Evolutionary conservation across 345 rosid genomes (phyloP).

Genomic region (Corymbia maculata): DNA sequence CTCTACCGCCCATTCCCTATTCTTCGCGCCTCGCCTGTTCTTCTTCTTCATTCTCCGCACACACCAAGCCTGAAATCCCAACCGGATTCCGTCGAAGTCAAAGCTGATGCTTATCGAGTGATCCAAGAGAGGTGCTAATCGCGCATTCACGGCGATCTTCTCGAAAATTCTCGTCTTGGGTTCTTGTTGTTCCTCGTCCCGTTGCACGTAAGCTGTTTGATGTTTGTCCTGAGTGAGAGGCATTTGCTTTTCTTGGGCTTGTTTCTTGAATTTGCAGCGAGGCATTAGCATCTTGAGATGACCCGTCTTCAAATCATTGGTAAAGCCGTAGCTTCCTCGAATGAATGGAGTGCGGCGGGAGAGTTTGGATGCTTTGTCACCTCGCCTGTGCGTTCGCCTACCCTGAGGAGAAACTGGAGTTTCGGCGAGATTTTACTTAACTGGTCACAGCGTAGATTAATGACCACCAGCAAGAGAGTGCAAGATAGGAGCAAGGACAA

Average conservation of each 20-base stretch:
- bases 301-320: neutral
- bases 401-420: neutral
- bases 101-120: neutral
- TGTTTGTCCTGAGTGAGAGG: neutral
- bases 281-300: neutral
- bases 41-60: neutral
- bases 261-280: neutral
- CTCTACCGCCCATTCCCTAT: neutral
- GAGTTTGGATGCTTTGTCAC: neutral
- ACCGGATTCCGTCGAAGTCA: neutral
- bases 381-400: neutral
- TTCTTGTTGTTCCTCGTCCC: neutral
- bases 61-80: fast-evolving
- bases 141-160: neutral
- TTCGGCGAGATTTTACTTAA: neutral
- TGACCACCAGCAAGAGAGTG: neutral
- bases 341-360: fast-evolving
- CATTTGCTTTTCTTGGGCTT: neutral
- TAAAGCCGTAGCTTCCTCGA: neutral
- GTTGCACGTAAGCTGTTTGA: neutral
- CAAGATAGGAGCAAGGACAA: neutral
- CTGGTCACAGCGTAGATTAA: neutral
- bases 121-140: neutral
- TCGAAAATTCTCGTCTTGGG: fast-evolving
- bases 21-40: fast-evolving